A percentile compares a stretch with the other conserved stretches of the same genome.
Evolutionary conservation across 164 flowering plant species (phyloP).

Genomic region (Tetracentron sinense): DNA sequence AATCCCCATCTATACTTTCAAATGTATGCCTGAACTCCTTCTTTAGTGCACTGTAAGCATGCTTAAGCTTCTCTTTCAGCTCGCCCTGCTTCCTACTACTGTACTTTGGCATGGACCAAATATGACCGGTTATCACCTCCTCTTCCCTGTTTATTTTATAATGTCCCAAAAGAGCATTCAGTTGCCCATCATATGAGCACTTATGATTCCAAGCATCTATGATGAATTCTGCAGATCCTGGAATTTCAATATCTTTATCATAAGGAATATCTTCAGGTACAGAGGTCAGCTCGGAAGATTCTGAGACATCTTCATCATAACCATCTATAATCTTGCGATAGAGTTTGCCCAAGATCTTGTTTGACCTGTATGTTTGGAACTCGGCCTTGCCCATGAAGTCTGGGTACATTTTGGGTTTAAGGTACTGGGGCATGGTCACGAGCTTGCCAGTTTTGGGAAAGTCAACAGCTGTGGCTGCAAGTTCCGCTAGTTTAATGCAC

Average conservation of each 20-base stretch:
- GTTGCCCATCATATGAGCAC: constrained; percentile 67
- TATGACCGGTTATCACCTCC: constrained; percentile 84
- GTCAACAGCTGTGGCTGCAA: constrained; percentile 94
- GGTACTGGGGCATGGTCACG: constrained; percentile 58
- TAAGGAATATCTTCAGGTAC: constrained; percentile 39
- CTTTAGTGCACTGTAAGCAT: constrained; percentile 55
- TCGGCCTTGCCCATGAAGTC: constrained; percentile 93
- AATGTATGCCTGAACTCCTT: constrained; percentile 66
- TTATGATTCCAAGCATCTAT: constrained; percentile 72
- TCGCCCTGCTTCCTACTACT: constrained; percentile 77
- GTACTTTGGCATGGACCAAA: constrained; percentile 86
- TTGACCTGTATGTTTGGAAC: constrained; percentile 59
- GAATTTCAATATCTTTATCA: constrained; percentile 59
- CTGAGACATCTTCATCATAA: constrained; percentile 27
- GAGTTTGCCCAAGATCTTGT: constrained; percentile 67
- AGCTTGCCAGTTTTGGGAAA: constrained; percentile 88
- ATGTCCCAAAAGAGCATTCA: constrained; percentile 65
- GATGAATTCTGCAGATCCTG: constrained; percentile 49
- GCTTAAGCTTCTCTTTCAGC: constrained; percentile 73
- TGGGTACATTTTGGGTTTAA: constrained; percentile 80
- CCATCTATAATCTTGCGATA: constrained; percentile 57
- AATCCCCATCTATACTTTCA: constrained; percentile 41
- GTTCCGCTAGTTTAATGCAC: constrained; percentile 67
- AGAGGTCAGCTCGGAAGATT: constrained; percentile 19
- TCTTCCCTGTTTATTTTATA: constrained; percentile 76